phyloP scores from a whole-genome alignment of 2,329 filamentous ascomycete genomes.

The Penicillium capsulatum region DNA sequence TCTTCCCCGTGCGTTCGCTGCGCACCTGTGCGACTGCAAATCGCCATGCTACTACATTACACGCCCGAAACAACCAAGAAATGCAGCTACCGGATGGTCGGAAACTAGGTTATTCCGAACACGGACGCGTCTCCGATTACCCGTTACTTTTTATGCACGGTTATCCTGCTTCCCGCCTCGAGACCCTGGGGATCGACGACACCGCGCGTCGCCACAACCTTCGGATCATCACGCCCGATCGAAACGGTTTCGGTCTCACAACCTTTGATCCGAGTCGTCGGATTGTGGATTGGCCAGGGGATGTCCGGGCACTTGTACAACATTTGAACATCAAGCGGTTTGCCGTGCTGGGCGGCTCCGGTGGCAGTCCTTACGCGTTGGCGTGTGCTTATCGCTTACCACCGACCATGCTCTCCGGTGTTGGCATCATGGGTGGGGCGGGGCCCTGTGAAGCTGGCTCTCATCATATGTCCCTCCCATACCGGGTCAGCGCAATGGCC shows the following conservation, averaged over 20 bases:
- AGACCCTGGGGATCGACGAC: background rate
- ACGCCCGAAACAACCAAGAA: no score
- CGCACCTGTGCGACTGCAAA: no score
- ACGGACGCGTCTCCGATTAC: no score
- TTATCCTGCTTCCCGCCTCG: no score
- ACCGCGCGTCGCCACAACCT: constrained; percentile 21
- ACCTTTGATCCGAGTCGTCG: constrained; percentile 36
- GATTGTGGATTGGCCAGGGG: constrained; percentile 42
- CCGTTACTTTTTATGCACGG: no score
- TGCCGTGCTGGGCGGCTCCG: constrained; percentile 44
- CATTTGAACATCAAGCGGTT: constrained; percentile 42
- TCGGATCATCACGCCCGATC: constrained; percentile 42
- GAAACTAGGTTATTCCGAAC: no score
- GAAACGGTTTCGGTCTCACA: constrained; percentile 44
- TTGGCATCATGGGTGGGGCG: constrained; percentile 37
- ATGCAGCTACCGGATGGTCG: no score
- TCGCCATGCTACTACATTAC: no score
- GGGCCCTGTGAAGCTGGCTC: constrained; percentile 34
- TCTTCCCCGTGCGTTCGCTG: no score
- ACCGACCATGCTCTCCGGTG: constrained; percentile 28
- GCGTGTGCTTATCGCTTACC: constrained; percentile 43
- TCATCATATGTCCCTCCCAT: constrained; percentile 26
- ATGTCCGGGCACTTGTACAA: constrained; percentile 40
- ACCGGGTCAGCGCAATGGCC: constrained; percentile 17
- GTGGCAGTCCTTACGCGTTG: constrained; percentile 47